A percentile compares a stretch with the other conserved stretches of the same genome.
Evolutionary conservation across 805 yeast genomes (phyloP).

Genomic region (Ogataea methylovora): DNA sequence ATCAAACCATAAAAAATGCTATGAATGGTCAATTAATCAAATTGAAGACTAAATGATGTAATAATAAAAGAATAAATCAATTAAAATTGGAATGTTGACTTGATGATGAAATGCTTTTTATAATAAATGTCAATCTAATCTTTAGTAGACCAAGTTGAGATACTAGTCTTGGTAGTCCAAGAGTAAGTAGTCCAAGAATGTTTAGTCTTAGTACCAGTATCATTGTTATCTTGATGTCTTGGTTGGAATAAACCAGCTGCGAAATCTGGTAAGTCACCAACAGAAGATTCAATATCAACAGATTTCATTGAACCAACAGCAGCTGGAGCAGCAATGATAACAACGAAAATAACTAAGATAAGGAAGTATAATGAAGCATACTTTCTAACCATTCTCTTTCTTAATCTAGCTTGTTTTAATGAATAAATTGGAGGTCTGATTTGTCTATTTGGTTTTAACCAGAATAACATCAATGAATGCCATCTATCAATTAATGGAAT

Average conservation of each 20-base stretch:
- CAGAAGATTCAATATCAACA: constrained; percentile 31
- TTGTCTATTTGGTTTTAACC: constrained; percentile 96
- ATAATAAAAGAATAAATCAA: too few relatives aligned
- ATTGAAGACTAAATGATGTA: too few relatives aligned
- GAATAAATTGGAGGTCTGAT: constrained; percentile 98
- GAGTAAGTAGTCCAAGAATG: constrained; percentile 28
- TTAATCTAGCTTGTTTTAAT: constrained; percentile 88
- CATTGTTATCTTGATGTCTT: constrained; percentile 72
- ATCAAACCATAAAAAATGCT: too few relatives aligned
- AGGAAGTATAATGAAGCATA: constrained; percentile 76
- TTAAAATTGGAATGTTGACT: too few relatives aligned
- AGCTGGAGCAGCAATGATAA: constrained; percentile 86
- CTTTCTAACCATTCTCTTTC: constrained; percentile 96
- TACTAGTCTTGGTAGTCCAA: constrained; percentile 36
- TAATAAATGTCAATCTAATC: constrained; percentile 20
- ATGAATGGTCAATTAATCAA: too few relatives aligned
- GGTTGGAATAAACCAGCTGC: constrained; percentile 81
- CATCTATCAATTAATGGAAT: constrained; percentile 90
- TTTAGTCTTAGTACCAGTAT: constrained; percentile 54
- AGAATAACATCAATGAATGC: constrained; percentile 97
- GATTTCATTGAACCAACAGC: constrained; percentile 49
- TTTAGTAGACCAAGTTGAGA: constrained; percentile 43
- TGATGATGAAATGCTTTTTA: neutral
- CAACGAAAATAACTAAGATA: constrained; percentile 63
- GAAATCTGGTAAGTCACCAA: constrained; percentile 24